Evolutionary conservation across 1,284 basidiomycete species (phyloP).

Genomic region (Paramarasmius palmivorus): DNA sequence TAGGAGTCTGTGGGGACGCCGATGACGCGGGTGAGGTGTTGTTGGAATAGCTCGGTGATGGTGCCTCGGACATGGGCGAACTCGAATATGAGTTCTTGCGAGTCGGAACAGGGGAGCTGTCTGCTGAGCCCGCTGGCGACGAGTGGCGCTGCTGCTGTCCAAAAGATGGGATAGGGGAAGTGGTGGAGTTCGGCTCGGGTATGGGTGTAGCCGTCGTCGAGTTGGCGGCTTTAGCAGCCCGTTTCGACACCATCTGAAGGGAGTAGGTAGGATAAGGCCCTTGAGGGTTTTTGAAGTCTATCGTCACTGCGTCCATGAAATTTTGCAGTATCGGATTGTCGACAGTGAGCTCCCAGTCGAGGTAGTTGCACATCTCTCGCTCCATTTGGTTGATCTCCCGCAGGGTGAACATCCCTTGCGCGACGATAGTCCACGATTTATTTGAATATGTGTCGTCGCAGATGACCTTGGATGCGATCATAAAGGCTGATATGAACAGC

Average conservation of each 20-base stretch:
- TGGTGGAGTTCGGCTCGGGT: constrained; percentile 51
- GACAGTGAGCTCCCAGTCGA: constrained; percentile 90
- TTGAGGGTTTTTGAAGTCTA: constrained; percentile 55
- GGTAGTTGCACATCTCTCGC: constrained; percentile 88
- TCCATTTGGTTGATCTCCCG: constrained; percentile 97
- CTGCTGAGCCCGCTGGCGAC: constrained; percentile 19
- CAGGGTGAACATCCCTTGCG: constrained; percentile 87
- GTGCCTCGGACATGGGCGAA: constrained; percentile 47
- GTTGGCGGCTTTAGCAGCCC: constrained; percentile 40
- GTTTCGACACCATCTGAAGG: constrained; percentile 56
- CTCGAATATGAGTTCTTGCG: constrained; percentile 21
- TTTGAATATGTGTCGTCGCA: constrained; percentile 97
- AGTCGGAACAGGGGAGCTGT: constrained; percentile 24
- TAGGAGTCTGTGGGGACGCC: constrained; percentile 54
- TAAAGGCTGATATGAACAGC: constrained; percentile 90
- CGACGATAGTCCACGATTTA: constrained; percentile 94
- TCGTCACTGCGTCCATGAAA: constrained; percentile 64
- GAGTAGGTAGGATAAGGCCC: constrained; percentile 62
- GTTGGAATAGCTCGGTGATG: constrained; percentile 46
- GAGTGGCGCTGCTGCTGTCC: constrained; percentile 33
- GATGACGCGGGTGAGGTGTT: constrained; percentile 56
- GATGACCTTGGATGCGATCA: constrained; percentile 90
- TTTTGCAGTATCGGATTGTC: constrained; percentile 63
- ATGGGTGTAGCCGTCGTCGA: constrained; percentile 46
- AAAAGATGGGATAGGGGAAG: constrained; percentile 52